Evolutionary conservation across 2,329 filamentous ascomycete species (phyloP), one percentile per base, ranked within the genome.

Genomic region (Colletotrichum sp.): DNA sequence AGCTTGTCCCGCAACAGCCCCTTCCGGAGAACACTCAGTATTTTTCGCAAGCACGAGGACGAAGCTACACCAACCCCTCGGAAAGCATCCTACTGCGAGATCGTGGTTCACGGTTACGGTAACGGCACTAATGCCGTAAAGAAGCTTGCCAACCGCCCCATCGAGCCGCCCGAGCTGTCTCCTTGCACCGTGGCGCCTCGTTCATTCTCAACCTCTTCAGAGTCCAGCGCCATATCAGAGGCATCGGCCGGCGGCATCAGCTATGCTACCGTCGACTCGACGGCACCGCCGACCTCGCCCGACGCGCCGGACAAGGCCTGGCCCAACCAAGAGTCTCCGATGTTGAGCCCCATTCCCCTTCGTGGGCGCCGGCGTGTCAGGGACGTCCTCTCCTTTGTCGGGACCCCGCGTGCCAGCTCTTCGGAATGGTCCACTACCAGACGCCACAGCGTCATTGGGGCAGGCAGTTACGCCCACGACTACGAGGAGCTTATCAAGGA

Each of bases 91-190:
- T 87, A 88, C 73, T 87, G 88, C 69, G 89, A 91, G 78, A 90
- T 90, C 32, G 82, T 90, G 0, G 85, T 90, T 8, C 84, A 87
- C 6, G 88, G 89, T 1, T 90, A 91, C 73, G 89, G 89, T 12
- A 90, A 91, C 64, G 89, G 88, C 2, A 89, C 86, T 4, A 88
- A 88, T 43, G 78, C 82, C 3, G 84, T 85, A 5, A 82, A 76
- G 26, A 58, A 82, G 7, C 43, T 24, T 13, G 14, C 26, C 24
- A 32, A 14, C 4, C 34, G 30, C 21, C 30, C 55, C 28, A 21
- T 43, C 8, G 48, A 65, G 34, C 38, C 59, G 16, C 26, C 38
- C 2, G 30, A 26, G 13, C 7, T 36, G 5, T 58, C 69, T 4
- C 59, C 69, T 2, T 36, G 14, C 18, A 56, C 59, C 43, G 24